Evolutionary conservation across 2,329 filamentous ascomycete species (phyloP), one percentile per base, ranked within the genome.

Genomic region (Fusarium metavorans): DNA sequence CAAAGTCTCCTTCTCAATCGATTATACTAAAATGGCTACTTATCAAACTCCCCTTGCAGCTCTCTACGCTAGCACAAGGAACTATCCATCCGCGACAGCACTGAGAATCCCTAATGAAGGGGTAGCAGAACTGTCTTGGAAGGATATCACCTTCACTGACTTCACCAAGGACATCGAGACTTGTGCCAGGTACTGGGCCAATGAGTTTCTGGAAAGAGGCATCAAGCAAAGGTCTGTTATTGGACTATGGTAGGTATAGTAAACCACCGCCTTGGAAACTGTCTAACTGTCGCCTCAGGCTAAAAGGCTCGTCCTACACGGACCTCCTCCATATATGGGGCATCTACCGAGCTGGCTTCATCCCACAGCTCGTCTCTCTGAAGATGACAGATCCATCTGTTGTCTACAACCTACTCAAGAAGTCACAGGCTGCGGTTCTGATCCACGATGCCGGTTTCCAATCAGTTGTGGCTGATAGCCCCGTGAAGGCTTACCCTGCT

Each of bases 281-380:
- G 1, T 18, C 9, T 58, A 23, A 62, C n/a, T 34, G 6, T 7
- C 14, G 2, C 25, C 11, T 0, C 2, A 78, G 76, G 76, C 20
- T 77, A 6, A 72, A 66, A 20, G 76, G 76, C 2, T 45, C 58
- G 5, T 37, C 54, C 0, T 78, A 78, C 25, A 27, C 35, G 1
- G 76, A 78, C 32, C 39, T 66, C 2, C 27, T 77, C 5, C 66
- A 71, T 8, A 77, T 75, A 2, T 78, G 67, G 66, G 73, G 69
- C 0, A 45, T 78, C 2, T 50, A 59, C 10, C 67, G 76, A 57
- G 76, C 76, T 27, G 76, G 75, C 4, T 78, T 72, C 11, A 70
- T 70, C 6, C 75, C 76, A 4, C 76, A 78, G 43, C 56, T 77
- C 0, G 25, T 78, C 1, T 76, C 76, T 1, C 45, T 78, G 1